phyloP scores from a whole-genome alignment of 768 basidiomycete species.

The Myochromella boudieri region DNA sequence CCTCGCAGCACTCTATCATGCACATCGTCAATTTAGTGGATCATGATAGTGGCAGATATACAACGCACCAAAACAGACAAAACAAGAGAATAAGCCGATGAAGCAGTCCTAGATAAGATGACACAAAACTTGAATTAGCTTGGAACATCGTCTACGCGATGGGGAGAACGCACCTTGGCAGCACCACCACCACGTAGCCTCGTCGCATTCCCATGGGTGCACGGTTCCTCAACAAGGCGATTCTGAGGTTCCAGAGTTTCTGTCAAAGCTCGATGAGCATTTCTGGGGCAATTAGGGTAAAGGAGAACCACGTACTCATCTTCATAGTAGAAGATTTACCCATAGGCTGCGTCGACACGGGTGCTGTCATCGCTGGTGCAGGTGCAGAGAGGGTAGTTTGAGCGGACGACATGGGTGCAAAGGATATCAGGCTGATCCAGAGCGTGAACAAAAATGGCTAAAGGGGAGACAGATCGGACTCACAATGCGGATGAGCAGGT shows the following conservation, averaged over 20 bases:
- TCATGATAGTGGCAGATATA: neutral
- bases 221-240: neutral
- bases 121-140: constrained; percentile 1
- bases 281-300: too few species aligned
- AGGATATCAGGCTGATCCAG: too few species aligned
- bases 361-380: constrained; percentile 19
- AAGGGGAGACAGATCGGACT: too few species aligned
- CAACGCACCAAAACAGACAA: constrained; percentile 69
- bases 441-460: too few species aligned
- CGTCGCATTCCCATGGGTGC: constrained; percentile 29
- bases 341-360: constrained; percentile 49
- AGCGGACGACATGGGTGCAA: too few species aligned
- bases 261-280: too few species aligned
- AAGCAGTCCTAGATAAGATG: constrained; percentile 57
- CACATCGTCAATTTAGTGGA: neutral
- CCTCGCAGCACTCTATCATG: constrained; percentile 67
- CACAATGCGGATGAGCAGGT: too few species aligned
- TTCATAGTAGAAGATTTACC: constrained; percentile 54
- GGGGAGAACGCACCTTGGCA: constrained; percentile 45
- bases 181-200: constrained; percentile 74
- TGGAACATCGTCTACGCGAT: neutral
- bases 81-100: constrained; percentile 59
- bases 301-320: constrained; percentile 70
- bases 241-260: neutral
- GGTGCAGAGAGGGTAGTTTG: constrained; percentile 15